Evolutionary conservation across 257 asterid genomes (phyloP).

Genomic region (Nicotiana tabacum): DNA sequence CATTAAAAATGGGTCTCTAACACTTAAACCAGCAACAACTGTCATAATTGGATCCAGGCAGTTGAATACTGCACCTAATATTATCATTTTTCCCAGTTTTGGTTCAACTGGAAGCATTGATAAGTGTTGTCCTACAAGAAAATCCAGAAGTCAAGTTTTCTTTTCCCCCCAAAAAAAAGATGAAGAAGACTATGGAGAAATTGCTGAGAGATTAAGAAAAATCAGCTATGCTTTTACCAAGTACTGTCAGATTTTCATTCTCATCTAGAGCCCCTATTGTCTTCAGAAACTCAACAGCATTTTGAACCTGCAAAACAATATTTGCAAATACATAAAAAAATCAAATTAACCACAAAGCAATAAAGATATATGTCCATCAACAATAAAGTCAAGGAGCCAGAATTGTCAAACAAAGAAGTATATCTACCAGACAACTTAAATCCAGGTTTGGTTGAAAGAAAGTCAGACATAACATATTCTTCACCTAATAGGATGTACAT

Average conservation of each 20-base stretch:
- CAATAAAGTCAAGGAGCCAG: neutral
- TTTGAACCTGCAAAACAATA: conserved; percentile 68
- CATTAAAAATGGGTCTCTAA: conserved; percentile 89
- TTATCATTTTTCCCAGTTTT: conserved; percentile 93
- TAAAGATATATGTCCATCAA: neutral
- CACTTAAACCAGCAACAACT: conserved; percentile 86
- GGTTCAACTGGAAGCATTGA: conserved; percentile 97
- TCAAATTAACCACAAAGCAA: conserved; percentile 15
- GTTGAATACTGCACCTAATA: conserved; percentile 65
- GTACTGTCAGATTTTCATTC: conserved; percentile 70
- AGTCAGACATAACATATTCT: conserved; percentile 1
- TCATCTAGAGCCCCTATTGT: conserved; percentile 88
- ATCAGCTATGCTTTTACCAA: conserved; percentile 43
- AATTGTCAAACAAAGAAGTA: neutral
- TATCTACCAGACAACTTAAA: neutral
- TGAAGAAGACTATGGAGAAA: conserved; percentile 6
- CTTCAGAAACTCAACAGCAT: conserved; percentile 79
- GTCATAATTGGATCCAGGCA: conserved; percentile 87
- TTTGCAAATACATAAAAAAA: conserved; percentile 1
- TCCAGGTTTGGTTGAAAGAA: conserved; percentile 1
- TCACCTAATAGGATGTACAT: neutral
- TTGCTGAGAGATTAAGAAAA: neutral
- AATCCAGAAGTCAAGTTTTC: conserved; percentile 10
- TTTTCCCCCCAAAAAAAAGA: conserved; percentile 8
- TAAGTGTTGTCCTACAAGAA: conserved; percentile 62